These are phyloP conservation scores for Dactylellina sp. DNA, from an alignment of 2,329 filamentous ascomycete species.

Conservation along the genomic window DNA sequence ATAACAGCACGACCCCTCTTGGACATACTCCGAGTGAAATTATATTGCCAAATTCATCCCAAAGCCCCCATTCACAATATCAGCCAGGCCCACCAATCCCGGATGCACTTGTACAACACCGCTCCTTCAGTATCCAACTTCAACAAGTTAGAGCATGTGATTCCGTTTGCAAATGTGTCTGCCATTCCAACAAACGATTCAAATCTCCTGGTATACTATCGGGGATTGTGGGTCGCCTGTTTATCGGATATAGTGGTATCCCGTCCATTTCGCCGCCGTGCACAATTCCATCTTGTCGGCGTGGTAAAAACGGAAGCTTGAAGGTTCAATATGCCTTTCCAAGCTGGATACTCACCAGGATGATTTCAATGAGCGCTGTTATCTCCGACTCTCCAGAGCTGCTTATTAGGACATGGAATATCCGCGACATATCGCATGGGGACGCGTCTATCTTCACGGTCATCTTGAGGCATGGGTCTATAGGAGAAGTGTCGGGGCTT, in stretches of 20 bases:
- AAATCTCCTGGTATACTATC: conserved; percentile 13
- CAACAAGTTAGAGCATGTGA: background rate
- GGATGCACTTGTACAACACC: background rate
- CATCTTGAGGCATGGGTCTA: background rate
- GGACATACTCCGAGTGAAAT: too few species aligned
- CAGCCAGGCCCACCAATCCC: background rate
- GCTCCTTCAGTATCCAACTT: background rate
- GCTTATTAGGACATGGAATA: conserved; percentile 8
- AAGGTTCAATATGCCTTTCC: conserved; percentile 17
- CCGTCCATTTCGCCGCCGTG: conserved; percentile 14
- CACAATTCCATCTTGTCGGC: conserved; percentile 2
- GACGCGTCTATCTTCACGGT: background rate
- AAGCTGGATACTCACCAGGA: background rate
- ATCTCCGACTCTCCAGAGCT: conserved; percentile 1
- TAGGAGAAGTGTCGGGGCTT: background rate
- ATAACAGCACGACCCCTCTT: too few species aligned
- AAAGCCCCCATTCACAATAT: background rate
- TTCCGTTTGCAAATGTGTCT: conserved; percentile 1
- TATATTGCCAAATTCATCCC: too few species aligned
- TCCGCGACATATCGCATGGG: too few species aligned
- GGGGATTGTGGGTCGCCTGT: background rate
- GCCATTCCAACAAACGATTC: background rate
- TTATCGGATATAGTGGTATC: conserved; percentile 21
- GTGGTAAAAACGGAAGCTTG: background rate
- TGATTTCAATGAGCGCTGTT: background rate